These are phyloP conservation scores for Camellia lanceoleosa DNA, from an alignment of 148 eudicot genomes.

Conservation along the genomic window DNA sequence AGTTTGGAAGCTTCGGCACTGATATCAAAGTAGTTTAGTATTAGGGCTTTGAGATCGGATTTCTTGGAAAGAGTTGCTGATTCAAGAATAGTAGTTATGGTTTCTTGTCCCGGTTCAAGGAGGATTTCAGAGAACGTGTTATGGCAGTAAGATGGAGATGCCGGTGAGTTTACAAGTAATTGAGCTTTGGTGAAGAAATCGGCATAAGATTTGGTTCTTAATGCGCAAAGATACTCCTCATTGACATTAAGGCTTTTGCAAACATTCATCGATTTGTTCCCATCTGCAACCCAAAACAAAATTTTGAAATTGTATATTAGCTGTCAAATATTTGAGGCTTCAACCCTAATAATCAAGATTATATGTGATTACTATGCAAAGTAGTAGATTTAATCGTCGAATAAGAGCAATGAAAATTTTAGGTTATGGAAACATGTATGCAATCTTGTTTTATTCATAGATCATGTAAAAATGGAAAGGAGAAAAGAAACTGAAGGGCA, in stretches of 20 bases:
- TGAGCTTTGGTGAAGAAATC: slow-evolving; percentile 47
- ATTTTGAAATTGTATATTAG: not conserved
- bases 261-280: slow-evolving; percentile 3
- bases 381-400: not conserved
- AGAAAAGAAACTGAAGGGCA: not conserved
- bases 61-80: slow-evolving; percentile 27
- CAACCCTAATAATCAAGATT: not conserved
- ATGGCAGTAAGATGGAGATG: slow-evolving; percentile 20
- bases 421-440: too few relatives aligned
- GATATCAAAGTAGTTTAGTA: slow-evolving; percentile 38
- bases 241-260: slow-evolving; percentile 33
- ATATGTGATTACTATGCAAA: not conserved
- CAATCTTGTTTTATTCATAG: not conserved
- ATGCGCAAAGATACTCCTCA: slow-evolving; percentile 45
- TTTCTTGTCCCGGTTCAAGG: slow-evolving; percentile 49
- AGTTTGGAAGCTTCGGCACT: slow-evolving; percentile 51
- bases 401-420: too few relatives aligned
- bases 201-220: slow-evolving; percentile 48
- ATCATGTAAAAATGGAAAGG: not conserved
- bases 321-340: too few relatives aligned
- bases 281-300: slow-evolving; percentile 21
- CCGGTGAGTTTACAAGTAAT: slow-evolving; percentile 12
- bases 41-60: slow-evolving; percentile 37
- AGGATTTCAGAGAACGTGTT: slow-evolving; percentile 28
- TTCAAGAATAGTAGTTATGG: slow-evolving; percentile 29